Percentiles rank a stretch among this genome's conserved stretches.
These are phyloP conservation scores for Urostyla sp. DNA, from an alignment of 73 alveolate genomes.

Conservation along the genomic window DNA sequence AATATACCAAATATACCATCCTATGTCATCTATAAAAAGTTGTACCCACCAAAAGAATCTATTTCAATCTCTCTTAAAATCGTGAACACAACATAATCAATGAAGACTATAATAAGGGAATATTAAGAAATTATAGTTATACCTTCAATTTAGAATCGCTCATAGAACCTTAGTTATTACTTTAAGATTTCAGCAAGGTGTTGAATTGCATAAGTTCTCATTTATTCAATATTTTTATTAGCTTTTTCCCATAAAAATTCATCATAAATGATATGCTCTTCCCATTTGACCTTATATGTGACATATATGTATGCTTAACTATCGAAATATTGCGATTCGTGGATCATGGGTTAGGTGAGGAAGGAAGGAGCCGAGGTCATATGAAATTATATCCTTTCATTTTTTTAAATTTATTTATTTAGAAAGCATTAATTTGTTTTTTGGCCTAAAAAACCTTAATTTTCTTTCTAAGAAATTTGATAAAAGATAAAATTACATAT, in stretches of 20 bases:
- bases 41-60: not conserved
- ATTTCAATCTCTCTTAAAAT: conserved; percentile 32
- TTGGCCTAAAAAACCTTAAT: too few species aligned
- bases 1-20: conserved; percentile 11
- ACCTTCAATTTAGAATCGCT: conserved; percentile 42
- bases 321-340: too few species aligned
- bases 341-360: too few species aligned
- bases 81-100: conserved; percentile 30
- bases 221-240: conserved; percentile 1
- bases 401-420: not conserved
- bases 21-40: not conserved
- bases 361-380: too few species aligned
- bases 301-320: conserved; percentile 4
- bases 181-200: not conserved
- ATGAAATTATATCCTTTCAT: too few species aligned
- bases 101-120: not conserved
- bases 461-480: too few species aligned
- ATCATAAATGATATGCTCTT: not conserved
- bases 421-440: too few species aligned
- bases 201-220: conserved; percentile 7
- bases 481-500: too few species aligned
- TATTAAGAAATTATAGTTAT: conserved; percentile 5
- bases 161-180: conserved; percentile 9
- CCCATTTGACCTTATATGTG: conserved; percentile 41
- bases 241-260: conserved; percentile 25